Conservation (phyloP, 306 rosid species). For the Cicer bijugum region DNA sequence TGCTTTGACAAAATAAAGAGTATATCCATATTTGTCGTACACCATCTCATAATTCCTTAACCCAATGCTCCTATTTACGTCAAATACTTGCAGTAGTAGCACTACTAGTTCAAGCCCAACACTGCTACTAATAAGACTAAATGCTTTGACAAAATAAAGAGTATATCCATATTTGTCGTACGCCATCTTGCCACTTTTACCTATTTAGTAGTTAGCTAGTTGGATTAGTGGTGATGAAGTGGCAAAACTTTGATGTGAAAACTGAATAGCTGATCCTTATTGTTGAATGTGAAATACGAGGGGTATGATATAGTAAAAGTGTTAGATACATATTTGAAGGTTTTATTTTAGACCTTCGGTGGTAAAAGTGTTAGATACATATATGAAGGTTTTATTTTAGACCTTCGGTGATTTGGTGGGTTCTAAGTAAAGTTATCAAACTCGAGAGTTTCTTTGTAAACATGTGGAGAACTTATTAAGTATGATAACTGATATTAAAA, state of each 20-base stretch:
- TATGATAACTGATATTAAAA: too few relatives aligned
- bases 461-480: too few relatives aligned
- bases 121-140: background rate
- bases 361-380: too few relatives aligned
- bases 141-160: slow-evolving; percentile 10
- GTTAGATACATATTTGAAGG: too few relatives aligned
- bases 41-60: background rate
- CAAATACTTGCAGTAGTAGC: background rate
- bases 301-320: too few relatives aligned
- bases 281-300: background rate
- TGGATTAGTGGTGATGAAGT: slow-evolving; percentile 24
- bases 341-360: too few relatives aligned
- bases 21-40: background rate
- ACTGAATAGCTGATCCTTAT: background rate
- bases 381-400: too few relatives aligned
- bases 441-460: too few relatives aligned
- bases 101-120: background rate
- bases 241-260: slow-evolving; percentile 19
- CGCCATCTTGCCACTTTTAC: slow-evolving; percentile 8
- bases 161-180: background rate
- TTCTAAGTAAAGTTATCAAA: too few relatives aligned
- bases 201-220: background rate
- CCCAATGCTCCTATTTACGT: slow-evolving; percentile 9
- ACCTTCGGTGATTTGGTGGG: too few relatives aligned
- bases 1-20: slow-evolving; percentile 10